These are phyloP conservation scores for Odontarrhena argentea DNA, from an alignment of 345 rosid genomes.

Conservation along the genomic window DNA sequence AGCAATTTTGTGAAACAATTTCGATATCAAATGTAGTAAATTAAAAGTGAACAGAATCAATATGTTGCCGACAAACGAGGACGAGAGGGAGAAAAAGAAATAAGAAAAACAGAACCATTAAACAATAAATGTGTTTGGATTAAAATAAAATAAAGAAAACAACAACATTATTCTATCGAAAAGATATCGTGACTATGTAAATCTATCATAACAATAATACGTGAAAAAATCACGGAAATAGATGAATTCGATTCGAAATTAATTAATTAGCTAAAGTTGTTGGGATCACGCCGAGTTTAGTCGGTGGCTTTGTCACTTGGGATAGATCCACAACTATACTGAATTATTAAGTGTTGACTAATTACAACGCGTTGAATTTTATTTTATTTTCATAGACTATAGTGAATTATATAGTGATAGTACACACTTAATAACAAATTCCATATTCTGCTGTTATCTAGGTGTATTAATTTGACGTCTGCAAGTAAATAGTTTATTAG, in stretches of 20 bases:
- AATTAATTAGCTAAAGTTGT: constrained; percentile 2
- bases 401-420: too few relatives aligned
- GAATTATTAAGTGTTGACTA: constrained; percentile 37
- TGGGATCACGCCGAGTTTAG: constrained; percentile 19
- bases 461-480: neutral
- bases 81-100: too few relatives aligned
- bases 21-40: too few relatives aligned
- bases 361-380: constrained; percentile 27
- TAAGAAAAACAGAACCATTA: too few relatives aligned
- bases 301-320: constrained; percentile 41
- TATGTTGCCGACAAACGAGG: too few relatives aligned
- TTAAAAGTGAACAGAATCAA: too few relatives aligned
- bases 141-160: too few relatives aligned
- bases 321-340: constrained; percentile 21
- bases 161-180: neutral
- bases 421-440: neutral
- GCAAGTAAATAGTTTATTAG: too few relatives aligned
- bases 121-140: too few relatives aligned
- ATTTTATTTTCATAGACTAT: neutral
- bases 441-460: neutral
- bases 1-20: too few relatives aligned
- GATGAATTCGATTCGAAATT: neutral
- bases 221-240: neutral
- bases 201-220: neutral
- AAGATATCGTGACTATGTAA: neutral